phyloP scores from a whole-genome alignment of 805 yeast species.

The Saturnispora hagleri region DNA sequence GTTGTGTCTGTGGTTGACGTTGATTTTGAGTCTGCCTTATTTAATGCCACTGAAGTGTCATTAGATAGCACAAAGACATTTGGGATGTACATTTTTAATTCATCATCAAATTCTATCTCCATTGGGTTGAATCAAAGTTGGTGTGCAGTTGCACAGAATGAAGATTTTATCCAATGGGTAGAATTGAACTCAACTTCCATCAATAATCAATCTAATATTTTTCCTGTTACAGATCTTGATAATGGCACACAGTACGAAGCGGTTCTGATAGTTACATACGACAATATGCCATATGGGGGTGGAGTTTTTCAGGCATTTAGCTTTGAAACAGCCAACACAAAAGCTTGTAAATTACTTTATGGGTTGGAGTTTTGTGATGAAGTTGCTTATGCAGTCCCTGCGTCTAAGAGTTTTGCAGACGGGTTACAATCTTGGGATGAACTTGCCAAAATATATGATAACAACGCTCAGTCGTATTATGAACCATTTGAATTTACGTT shows the following conservation, averaged over 20 bases:
- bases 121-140: slow-evolving; percentile 43
- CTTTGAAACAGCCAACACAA: slow-evolving; percentile 45
- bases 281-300: slow-evolving; percentile 42
- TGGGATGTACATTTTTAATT: slow-evolving; percentile 39
- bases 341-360: slow-evolving; percentile 65
- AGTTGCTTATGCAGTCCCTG: slow-evolving; percentile 86
- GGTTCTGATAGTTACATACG: slow-evolving; percentile 45
- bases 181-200: slow-evolving; percentile 18
- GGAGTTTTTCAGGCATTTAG: slow-evolving; percentile 45
- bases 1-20: slow-evolving; percentile 57
- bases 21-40: slow-evolving; percentile 57
- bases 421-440: slow-evolving; percentile 25
- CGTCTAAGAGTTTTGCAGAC: slow-evolving; percentile 20
- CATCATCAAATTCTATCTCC: slow-evolving; percentile 30
- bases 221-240: slow-evolving; percentile 53
- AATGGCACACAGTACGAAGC: slow-evolving; percentile 55
- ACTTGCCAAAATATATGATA: slow-evolving; percentile 49
- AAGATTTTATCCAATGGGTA: background rate
- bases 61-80: slow-evolving; percentile 15
- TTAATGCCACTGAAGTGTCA: slow-evolving; percentile 40
- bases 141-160: slow-evolving; percentile 56
- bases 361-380: slow-evolving; percentile 67
- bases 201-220: slow-evolving; percentile 32
- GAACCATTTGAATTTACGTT: slow-evolving; percentile 65
- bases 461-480: slow-evolving; percentile 46